Percentiles rank a stretch among this genome's conserved stretches.
Conservation (phyloP, 306 rosid species). For the Dryas alaskensis region DNA sequence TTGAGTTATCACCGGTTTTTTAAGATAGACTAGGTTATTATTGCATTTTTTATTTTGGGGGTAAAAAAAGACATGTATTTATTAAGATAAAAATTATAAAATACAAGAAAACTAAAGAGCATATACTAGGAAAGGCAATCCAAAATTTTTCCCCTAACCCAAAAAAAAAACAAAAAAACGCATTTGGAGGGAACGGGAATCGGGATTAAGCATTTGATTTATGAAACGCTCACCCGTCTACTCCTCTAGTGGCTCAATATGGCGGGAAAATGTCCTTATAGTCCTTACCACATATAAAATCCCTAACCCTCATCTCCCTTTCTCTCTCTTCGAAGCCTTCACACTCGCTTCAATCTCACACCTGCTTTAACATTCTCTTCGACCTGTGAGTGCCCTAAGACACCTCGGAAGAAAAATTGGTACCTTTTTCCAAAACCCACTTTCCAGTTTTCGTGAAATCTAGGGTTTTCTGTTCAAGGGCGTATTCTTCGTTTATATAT, state of each 20-base stretch:
- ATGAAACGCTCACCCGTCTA: neutral
- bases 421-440: conserved; percentile 6
- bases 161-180: too few species aligned
- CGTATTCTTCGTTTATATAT: neutral
- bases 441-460: conserved; percentile 17
- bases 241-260: neutral
- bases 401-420: conserved; percentile 19
- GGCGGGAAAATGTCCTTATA: conserved; percentile 49
- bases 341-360: conserved; percentile 2
- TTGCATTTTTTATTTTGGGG: too few species aligned
- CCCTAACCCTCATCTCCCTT: conserved; percentile 1
- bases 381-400: neutral
- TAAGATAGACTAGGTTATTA: too few species aligned
- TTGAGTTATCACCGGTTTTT: too few species aligned
- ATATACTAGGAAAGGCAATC: neutral
- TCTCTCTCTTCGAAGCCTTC: neutral
- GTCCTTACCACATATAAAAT: conserved; percentile 25
- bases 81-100: too few species aligned
- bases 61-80: too few species aligned
- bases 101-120: too few species aligned
- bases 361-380: conserved; percentile 11
- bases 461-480: conserved; percentile 50
- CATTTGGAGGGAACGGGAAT: conserved; percentile 25
- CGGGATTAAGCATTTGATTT: neutral
- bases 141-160: neutral